Evolutionary conservation across 2,329 filamentous ascomycete genomes (phyloP).

Genomic region (Monosporascus sp.): DNA sequence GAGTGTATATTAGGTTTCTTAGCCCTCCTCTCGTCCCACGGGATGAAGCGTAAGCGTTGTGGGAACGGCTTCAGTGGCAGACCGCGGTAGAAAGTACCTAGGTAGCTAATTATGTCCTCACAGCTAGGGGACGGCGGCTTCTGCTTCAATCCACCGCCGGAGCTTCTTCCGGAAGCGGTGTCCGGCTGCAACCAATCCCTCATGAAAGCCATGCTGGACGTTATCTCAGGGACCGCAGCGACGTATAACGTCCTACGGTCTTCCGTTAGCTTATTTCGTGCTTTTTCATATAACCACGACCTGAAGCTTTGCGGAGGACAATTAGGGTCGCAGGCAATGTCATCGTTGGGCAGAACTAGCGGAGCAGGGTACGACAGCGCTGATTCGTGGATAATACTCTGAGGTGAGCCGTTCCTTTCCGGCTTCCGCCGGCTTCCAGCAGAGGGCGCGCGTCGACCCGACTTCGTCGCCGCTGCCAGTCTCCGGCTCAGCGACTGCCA

Average conservation of each 20-base stretch:
- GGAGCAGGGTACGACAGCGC: slow-evolving; percentile 47
- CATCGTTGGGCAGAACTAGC: slow-evolving; percentile 54
- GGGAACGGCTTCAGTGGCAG: slow-evolving; percentile 43
- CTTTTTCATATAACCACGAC: slow-evolving; percentile 40
- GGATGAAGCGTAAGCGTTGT: slow-evolving; percentile 36
- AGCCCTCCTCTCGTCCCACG: slow-evolving; percentile 36
- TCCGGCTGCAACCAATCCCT: slow-evolving; percentile 34
- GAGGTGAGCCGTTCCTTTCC: too few relatives aligned
- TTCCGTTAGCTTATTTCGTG: slow-evolving; percentile 44
- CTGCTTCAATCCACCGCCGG: not conserved
- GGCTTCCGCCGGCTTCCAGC: not conserved
- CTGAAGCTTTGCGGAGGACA: slow-evolving; percentile 46
- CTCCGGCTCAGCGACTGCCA: not conserved
- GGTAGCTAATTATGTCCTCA: slow-evolving; percentile 30
- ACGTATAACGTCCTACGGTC: slow-evolving; percentile 50
- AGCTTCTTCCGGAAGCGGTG: not conserved
- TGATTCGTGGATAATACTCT: too few relatives aligned
- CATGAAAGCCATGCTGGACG: slow-evolving; percentile 32
- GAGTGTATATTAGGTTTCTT: slow-evolving; percentile 11
- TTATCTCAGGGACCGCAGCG: slow-evolving; percentile 37
- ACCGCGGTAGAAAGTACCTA: slow-evolving; percentile 47
- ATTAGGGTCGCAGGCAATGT: slow-evolving; percentile 48
- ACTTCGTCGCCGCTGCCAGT: not conserved
- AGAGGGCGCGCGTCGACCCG: not conserved
- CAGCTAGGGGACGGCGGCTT: slow-evolving; percentile 16